Conservation (phyloP, 345 rosid species). For the Salix koriyanagi region DNA sequence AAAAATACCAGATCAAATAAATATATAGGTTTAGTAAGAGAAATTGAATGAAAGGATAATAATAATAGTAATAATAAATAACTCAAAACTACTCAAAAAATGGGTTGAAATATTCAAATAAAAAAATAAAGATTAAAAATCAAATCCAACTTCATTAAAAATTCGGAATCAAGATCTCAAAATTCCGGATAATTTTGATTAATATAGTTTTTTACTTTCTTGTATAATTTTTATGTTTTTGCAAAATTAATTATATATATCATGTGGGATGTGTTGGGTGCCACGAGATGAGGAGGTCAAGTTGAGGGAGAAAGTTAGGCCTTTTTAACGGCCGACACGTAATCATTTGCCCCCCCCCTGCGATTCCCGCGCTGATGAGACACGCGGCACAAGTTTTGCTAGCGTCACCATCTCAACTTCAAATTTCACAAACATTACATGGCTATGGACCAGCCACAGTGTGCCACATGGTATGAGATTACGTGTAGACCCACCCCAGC, state of each 20-base stretch:
- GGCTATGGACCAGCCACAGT: neutral
- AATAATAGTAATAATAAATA: too few species aligned
- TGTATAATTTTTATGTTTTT: too few species aligned
- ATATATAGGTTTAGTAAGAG: too few species aligned
- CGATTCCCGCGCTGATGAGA: constrained; percentile 10
- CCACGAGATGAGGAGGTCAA: constrained; percentile 22
- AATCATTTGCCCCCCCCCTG: constrained; percentile 6
- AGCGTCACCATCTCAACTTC: constrained; percentile 3
- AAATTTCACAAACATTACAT: neutral
- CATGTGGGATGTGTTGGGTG: neutral
- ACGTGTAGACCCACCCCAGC: neutral
- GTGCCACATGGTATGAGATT: neutral
- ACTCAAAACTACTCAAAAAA: too few species aligned
- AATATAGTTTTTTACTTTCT: too few species aligned
- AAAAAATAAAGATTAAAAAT: too few species aligned
- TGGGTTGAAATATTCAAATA: too few species aligned
- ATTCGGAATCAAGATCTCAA: too few species aligned
- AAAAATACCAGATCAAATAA: too few species aligned
- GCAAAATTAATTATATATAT: neutral
- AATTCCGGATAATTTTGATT: too few species aligned
- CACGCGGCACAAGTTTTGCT: constrained; percentile 17
- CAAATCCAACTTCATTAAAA: too few species aligned
- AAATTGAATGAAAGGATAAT: too few species aligned
- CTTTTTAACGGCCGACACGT: constrained; percentile 41
- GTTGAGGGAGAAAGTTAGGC: constrained; percentile 12